Evolutionary conservation across 257 asterid genomes (phyloP).

Genomic region (Jasminum sambac): DNA sequence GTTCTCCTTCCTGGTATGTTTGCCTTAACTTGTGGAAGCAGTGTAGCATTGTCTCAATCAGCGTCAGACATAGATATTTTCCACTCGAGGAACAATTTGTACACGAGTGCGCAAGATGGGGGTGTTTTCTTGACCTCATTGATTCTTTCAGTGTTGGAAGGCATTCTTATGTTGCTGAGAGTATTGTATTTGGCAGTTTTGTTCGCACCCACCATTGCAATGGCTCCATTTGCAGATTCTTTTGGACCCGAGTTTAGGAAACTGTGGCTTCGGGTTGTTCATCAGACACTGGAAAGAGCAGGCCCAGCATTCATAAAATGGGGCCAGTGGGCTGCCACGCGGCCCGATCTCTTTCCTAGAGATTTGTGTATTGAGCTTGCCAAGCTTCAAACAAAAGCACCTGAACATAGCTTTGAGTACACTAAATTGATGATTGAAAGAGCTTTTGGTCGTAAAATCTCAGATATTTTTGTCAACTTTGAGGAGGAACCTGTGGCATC

Average conservation of each 20-base stretch:
- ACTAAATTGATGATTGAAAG: slow-evolving; percentile 63
- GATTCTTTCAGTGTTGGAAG: slow-evolving; percentile 46
- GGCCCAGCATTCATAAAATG: slow-evolving; percentile 98
- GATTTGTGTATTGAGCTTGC: slow-evolving; percentile 84
- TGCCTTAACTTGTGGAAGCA: slow-evolving; percentile 57
- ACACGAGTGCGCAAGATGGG: slow-evolving; percentile 66
- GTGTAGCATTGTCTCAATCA: slow-evolving; percentile 52
- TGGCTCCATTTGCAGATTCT: slow-evolving; percentile 88
- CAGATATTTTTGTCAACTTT: slow-evolving; percentile 74
- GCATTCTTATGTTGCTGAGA: slow-evolving; percentile 59
- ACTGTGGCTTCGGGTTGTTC: slow-evolving; percentile 81
- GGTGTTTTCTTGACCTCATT: slow-evolving; percentile 49
- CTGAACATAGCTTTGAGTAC: slow-evolving; percentile 80
- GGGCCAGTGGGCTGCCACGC: slow-evolving; percentile 99
- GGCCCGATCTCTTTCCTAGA: slow-evolving; percentile 84
- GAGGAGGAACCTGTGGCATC: slow-evolving; percentile 88
- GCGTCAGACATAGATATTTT: slow-evolving; percentile 37
- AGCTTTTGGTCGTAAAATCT: slow-evolving; percentile 70
- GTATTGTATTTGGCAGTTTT: slow-evolving; percentile 63
- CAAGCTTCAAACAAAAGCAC: slow-evolving; percentile 89
- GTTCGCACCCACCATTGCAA: slow-evolving; percentile 74
- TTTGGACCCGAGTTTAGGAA: slow-evolving; percentile 69
- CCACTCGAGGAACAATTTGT: slow-evolving; percentile 43
- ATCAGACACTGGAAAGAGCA: slow-evolving; percentile 78
- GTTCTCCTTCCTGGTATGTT: slow-evolving; percentile 63